Evolutionary conservation across 2,329 filamentous ascomycete species (phyloP), one percentile per base, ranked within the genome.

Genomic region (Madurella mycetomatis): DNA sequence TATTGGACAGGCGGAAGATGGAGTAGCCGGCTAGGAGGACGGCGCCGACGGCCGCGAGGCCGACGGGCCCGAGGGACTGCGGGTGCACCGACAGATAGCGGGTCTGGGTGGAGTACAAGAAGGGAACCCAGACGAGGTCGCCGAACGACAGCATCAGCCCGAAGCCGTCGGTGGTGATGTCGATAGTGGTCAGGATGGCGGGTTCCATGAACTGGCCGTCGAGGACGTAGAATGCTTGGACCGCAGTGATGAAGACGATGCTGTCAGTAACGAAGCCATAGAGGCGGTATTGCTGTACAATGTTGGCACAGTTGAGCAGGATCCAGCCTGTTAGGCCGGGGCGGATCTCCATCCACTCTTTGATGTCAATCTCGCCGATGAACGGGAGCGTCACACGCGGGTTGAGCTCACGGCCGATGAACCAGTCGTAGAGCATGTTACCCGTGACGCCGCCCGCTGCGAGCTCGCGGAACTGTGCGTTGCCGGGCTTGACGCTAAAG

Each of bases 71-170:
- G 5, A 97, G 84, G n/a, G 85, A 78, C 13, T 91, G 75, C 0
- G 92, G 92, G 70, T 95, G 87, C 11, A 87, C 79, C 1, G 91
- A 82, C 5, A 97, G 83, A 70, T 96, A 97, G 42, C 89, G 85
- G 8, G 87, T 84, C 71, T 95, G 92, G 37, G 90, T 77, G 16
- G 84, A 88, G 77, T 96, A 97, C 55, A 90, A 79, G 69, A 95
- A 95, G 0, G 92, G 92, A 2, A 96, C 82, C 92, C 92, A 97
- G 58, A 88, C 88, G 5, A 96, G 78, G 65, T 97, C 92, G 53
- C 91, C 92, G 68, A 96, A 96, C 1, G 89, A 79, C 34, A 97
- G 80, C 92, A 97, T 97, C 75, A 90, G 90, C 50, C 92, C 92
- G 63, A 97, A 96, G 5, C 92, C 92, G 64, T 97, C 92, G 41